Evolutionary conservation across 2,329 filamentous ascomycete genomes (phyloP).

Genomic region (Botrytis tulipae): DNA sequence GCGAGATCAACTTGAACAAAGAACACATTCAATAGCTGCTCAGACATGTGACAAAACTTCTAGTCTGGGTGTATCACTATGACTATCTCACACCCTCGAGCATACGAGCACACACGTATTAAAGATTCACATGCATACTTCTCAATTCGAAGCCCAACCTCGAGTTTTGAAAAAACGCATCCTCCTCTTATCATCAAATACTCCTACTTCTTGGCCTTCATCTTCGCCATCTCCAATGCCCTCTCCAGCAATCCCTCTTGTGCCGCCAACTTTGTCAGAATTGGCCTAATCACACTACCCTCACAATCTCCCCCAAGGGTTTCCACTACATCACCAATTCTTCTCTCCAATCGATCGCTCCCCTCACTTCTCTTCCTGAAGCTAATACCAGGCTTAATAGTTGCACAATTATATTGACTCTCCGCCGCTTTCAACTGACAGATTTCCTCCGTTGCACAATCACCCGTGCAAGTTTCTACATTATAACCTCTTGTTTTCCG

Average conservation of each 20-base stretch:
- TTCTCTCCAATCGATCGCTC: neutral
- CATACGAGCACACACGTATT: no score
- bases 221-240: slow-evolving; percentile 8
- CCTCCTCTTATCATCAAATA: neutral
- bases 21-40: neutral
- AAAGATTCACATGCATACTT: neutral
- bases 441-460: slow-evolving; percentile 48
- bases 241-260: slow-evolving; percentile 21
- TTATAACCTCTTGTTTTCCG: slow-evolving; percentile 47
- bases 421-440: slow-evolving; percentile 53
- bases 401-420: slow-evolving; percentile 47
- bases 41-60: neutral
- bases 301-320: slow-evolving; percentile 18
- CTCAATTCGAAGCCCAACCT: neutral
- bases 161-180: neutral
- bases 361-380: slow-evolving; percentile 22
- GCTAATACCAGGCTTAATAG: slow-evolving; percentile 22
- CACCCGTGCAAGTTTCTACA: slow-evolving; percentile 44
- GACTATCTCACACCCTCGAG: neutral
- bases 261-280: slow-evolving; percentile 17
- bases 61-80: neutral
- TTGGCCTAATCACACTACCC: slow-evolving; percentile 17
- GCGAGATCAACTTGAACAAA: neutral
- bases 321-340: slow-evolving; percentile 3
- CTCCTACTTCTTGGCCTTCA: slow-evolving; percentile 7